Evolutionary conservation across 2,329 filamentous ascomycete genomes (phyloP).

Genomic region (Trichoderma asperellum): DNA sequence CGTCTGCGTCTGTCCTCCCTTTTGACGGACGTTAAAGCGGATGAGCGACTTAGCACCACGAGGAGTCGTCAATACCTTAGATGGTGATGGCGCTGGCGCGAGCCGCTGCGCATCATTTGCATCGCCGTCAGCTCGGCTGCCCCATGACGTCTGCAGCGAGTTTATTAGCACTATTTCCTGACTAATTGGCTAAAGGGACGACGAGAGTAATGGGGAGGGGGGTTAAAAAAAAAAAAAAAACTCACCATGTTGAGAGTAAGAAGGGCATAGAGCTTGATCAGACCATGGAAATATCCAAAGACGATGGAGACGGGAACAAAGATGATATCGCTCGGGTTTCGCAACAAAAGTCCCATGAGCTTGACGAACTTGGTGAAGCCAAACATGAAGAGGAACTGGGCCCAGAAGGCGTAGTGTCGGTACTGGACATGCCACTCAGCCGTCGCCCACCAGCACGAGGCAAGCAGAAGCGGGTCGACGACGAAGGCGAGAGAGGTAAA

Average conservation of each 20-base stretch:
- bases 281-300: slow-evolving; percentile 90
- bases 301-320: slow-evolving; percentile 83
- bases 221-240: slow-evolving; percentile 31
- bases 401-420: slow-evolving; percentile 60
- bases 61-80: slow-evolving; percentile 50
- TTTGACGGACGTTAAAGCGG: slow-evolving; percentile 51
- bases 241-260: slow-evolving; percentile 82
- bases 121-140: slow-evolving; percentile 89
- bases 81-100: slow-evolving; percentile 51
- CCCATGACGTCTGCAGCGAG: slow-evolving; percentile 80
- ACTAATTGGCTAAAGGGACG: neutral
- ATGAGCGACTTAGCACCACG: slow-evolving; percentile 49
- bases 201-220: too few relatives aligned
- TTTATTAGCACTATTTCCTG: neutral
- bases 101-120: slow-evolving; percentile 76
- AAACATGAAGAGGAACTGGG: slow-evolving; percentile 75
- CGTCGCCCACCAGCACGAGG: slow-evolving; percentile 70
- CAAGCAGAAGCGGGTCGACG: slow-evolving; percentile 74
- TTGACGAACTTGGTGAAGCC: slow-evolving; percentile 88
- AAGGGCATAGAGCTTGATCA: slow-evolving; percentile 89
- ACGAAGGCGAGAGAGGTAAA: slow-evolving; percentile 85
- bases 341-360: slow-evolving; percentile 81
- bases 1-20: slow-evolving; percentile 41
- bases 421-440: slow-evolving; percentile 58
- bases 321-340: slow-evolving; percentile 78